Conservation (phyloP, 2,329 filamentous ascomycete species). For the Calonectria crousiana region DNA sequence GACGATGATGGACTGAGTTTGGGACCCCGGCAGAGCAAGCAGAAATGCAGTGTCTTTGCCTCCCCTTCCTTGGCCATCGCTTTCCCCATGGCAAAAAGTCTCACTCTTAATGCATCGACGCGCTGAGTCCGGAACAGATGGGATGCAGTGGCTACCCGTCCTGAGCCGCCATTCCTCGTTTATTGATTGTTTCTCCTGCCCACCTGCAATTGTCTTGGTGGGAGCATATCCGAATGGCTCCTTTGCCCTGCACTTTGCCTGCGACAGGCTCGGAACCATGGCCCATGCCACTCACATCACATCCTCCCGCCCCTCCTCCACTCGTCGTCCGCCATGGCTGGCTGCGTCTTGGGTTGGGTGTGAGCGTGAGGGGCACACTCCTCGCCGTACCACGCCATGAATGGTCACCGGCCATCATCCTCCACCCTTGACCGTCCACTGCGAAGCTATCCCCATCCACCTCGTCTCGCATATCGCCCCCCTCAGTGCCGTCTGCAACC, state of each 20-base stretch:
- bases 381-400: constrained; percentile 8
- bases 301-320: constrained; percentile 26
- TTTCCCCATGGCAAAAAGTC: neutral
- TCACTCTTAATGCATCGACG: neutral
- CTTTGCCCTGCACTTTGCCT: neutral
- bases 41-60: constrained; percentile 11
- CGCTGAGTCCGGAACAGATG: neutral
- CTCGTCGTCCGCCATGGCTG: constrained; percentile 9
- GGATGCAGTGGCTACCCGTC: neutral
- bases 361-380: constrained; percentile 10
- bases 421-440: neutral
- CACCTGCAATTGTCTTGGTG: neutral
- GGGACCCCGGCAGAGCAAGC: neutral
- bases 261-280: constrained; percentile 6
- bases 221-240: neutral
- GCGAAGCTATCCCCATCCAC: constrained; percentile 18
- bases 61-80: neutral
- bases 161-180: constrained; percentile 2
- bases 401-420: constrained; percentile 25
- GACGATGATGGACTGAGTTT: constrained; percentile 1
- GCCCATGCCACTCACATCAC: constrained; percentile 23
- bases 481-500: constrained; percentile 20
- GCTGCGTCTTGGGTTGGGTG: constrained; percentile 12
- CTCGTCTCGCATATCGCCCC: constrained; percentile 9
- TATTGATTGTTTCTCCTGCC: neutral